A percentile compares a stretch with the other conserved stretches of the same genome.
Evolutionary conservation across 2,329 filamentous ascomycete species (phyloP).

Genomic region (Colletotrichum karsti): DNA sequence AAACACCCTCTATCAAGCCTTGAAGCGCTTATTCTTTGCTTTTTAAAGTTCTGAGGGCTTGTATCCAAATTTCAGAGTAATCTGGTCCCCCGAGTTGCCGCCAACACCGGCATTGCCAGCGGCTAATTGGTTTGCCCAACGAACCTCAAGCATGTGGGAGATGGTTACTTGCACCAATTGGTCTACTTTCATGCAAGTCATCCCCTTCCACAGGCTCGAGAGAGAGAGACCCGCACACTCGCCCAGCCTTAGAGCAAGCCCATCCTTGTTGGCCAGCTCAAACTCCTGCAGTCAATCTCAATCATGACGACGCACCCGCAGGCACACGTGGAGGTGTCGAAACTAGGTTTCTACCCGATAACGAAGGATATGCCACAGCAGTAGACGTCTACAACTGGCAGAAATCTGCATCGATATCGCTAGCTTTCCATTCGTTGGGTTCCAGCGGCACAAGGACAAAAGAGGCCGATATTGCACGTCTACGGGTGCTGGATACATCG

Average conservation of each 20-base stretch:
- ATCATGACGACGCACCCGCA: constrained; percentile 4
- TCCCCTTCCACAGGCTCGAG: neutral
- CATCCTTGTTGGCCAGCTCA: neutral
- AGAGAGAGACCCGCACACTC: neutral
- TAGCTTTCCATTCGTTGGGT: constrained; percentile 9
- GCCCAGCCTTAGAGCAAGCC: neutral
- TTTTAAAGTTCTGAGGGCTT: neutral
- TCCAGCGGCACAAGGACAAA: neutral
- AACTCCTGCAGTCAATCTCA: neutral
- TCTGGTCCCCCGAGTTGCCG: neutral
- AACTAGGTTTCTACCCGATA: neutral
- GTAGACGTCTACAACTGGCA: neutral
- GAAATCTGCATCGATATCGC: neutral
- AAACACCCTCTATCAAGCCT: neutral
- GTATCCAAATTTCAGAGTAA: neutral
- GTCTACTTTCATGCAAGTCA: constrained; percentile 9
- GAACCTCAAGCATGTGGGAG: neutral
- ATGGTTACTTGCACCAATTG: neutral
- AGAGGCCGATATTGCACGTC: neutral
- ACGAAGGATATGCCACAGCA: neutral
- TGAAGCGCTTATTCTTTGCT: neutral
- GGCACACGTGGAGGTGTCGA: neutral
- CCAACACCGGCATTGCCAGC: neutral
- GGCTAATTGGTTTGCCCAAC: neutral
- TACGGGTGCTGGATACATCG: neutral